Base-by-base conservation (phyloP, 2,329 filamentous ascomycete genomes). In the Cordyceps pruinosa region DNA sequence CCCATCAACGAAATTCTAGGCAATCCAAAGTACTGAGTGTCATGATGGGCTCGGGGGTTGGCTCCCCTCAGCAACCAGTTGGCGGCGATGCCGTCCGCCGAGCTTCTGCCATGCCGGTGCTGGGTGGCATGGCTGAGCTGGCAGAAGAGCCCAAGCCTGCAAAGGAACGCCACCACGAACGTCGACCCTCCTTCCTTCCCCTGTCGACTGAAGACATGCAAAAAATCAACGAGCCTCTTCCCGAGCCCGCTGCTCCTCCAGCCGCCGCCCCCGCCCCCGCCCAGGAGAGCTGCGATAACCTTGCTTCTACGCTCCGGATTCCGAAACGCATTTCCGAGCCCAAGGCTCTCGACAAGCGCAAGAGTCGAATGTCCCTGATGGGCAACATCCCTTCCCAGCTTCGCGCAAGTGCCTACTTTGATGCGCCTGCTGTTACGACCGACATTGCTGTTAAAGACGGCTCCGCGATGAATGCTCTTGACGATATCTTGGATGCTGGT, bases 331-430 rank as follows among this genome's bases (percentile, higher is more conserved):
- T 73, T 45, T 70, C 72, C 49, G 63, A 63, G 30, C 65, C 63
- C 42, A 65, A 69, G 21, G 62, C 61, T 4, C 26, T 42, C 34
- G 70, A 70, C 5, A 68, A 69, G 42, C 67, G 66, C 57, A 70
- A 71, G 59, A 71, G 70, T 0, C 66, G 64, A 58, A 63, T 66
- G 61, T 69, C 70, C 5, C 58, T 59, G 34, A 49, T 62, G 17
- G 59, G 59, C 69, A 59, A 70, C 70, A 69, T 97, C 15, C 91
- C 93, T 2, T 84, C 93, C 0, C 90, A 96, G 64, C 79, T 97
- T 35, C 84, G 93, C 60, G 94, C 94, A n/a, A 96, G 87, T 65
- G 84, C 88, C 28, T 97, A 90, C 72, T 97, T 97, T 66, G 92
- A 97, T 58, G 65, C 83, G 23, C 87, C 87, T 0, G 76, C 82